Conservation (phyloP, 2,329 filamentous ascomycete species). For the Colletotrichum aenigma region DNA sequence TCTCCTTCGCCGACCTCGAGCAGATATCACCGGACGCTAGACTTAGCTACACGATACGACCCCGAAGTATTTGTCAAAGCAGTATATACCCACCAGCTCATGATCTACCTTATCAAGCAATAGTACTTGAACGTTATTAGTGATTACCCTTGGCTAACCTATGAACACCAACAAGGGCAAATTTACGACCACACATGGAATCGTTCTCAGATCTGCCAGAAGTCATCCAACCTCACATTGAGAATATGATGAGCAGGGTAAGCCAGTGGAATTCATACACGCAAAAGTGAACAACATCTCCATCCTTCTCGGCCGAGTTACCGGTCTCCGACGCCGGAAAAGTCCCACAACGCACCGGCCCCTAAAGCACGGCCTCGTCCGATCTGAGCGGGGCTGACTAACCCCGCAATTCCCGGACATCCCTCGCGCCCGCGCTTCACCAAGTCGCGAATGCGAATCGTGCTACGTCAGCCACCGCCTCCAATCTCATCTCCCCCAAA, state of each 20-base stretch:
- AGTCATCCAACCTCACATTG: accelerated
- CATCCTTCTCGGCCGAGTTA: not conserved
- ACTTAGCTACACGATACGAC: not conserved
- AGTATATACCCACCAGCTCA: too few species aligned
- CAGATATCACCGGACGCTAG: not conserved
- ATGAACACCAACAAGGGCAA: too few species aligned
- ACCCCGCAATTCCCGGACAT: not conserved
- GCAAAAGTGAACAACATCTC: accelerated
- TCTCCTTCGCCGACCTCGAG: not conserved
- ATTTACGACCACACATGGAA: too few species aligned
- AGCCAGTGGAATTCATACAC: not conserved
- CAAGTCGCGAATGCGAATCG: not conserved
- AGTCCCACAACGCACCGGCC: not conserved
- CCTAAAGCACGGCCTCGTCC: not conserved
- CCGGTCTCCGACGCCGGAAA: not conserved
- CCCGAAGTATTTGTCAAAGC: too few species aligned
- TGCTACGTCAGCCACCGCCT: not conserved
- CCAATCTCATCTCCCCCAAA: not conserved
- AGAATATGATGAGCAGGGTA: not conserved
- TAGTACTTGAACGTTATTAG: too few species aligned
- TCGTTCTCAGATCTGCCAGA: too few species aligned
- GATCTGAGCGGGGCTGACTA: not conserved
- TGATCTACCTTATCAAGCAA: too few species aligned
- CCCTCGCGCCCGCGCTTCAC: not conserved
- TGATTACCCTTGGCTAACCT: too few species aligned